Percentiles rank a stretch among this genome's conserved stretches.
These are phyloP conservation scores for Phyllosticta citriasiana DNA, from an alignment of 2,329 filamentous ascomycete genomes.

Conservation along the genomic window DNA sequence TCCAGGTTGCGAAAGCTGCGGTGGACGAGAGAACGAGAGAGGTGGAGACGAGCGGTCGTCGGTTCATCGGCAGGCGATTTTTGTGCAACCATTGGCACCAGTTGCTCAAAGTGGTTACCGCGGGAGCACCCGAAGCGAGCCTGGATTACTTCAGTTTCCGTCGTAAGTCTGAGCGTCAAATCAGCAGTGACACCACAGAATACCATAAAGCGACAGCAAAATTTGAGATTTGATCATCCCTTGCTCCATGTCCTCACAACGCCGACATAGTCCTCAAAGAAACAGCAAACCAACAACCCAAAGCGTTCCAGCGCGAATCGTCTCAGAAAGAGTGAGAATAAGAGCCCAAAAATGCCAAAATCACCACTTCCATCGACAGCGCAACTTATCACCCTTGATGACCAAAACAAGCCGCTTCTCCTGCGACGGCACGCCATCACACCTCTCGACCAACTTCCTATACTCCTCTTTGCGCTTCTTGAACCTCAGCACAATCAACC, in stretches of 20 bases:
- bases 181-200: too few relatives aligned
- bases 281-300: neutral
- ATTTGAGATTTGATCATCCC: neutral
- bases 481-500: neutral
- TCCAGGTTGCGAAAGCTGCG: too few relatives aligned
- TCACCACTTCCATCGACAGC: neutral
- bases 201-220: too few relatives aligned
- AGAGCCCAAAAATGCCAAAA: neutral
- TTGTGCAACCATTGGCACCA: neutral
- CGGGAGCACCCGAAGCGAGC: too few relatives aligned
- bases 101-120: too few relatives aligned
- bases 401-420: neutral
- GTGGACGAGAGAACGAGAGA: too few relatives aligned
- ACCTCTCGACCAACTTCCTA: neutral
- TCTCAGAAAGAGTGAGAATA: neutral
- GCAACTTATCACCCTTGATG: neutral
- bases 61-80: neutral
- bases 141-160: too few relatives aligned
- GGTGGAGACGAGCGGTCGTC: neutral
- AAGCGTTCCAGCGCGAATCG: neutral
- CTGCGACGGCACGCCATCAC: neutral
- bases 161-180: too few relatives aligned
- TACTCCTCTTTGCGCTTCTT: neutral
- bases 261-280: neutral
- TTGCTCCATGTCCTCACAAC: neutral